Evolutionary conservation across 1,284 basidiomycete genomes (phyloP), one percentile per base, ranked within the genome.

Genomic region (Ganoderma sp.): DNA sequence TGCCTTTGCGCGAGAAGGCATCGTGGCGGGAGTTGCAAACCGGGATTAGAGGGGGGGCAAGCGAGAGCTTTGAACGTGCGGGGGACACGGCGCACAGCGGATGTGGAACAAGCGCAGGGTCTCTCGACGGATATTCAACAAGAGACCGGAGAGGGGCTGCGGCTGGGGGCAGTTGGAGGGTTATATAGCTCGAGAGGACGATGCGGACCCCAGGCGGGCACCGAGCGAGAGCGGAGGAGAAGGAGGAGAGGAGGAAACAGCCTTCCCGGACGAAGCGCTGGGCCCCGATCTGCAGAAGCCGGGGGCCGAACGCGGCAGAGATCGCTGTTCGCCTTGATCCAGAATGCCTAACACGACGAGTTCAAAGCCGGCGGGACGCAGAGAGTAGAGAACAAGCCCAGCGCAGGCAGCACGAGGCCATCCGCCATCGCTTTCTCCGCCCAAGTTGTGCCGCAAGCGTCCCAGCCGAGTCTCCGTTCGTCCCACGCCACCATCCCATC

Each of bases 1-100:
- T 2, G 67, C 25, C 48, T 59, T 67, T 34, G 61, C 6, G 28
- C 41, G 65, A 34, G 66, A 54, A 39, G 63, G n/a, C 65, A 69
- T 57, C 58, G 3, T 52, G 28, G n/a, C 48, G 32, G n/a, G 19
- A 56, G 54, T 22, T 3, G 39, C 9, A n/a, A 45, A 64, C 17
- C 15, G 48, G 15, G 19, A 34, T 25, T 61, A 32, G 60, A 17
- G 60, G 10, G 60, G 41, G 60, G 28, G 7, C 37, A 37, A 39
- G 12, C 22, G 58, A 60, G 37, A n/a, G 5, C 12, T 2, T 42
- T 32, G 37, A 45, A 45, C 12, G 14, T 42, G 17, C 19, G 19
- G 15, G n/a, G 60, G 12, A 48, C 42, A 59, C 57, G 4, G n/a
- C 41, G 25, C 58, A 22, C 58, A 41, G 58, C 22, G 34, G 56